A percentile compares a stretch with the other conserved stretches of the same genome.
These are phyloP conservation scores for Colletotrichum kahawae DNA, from an alignment of 2,329 filamentous ascomycete species.

Conservation along the genomic window DNA sequence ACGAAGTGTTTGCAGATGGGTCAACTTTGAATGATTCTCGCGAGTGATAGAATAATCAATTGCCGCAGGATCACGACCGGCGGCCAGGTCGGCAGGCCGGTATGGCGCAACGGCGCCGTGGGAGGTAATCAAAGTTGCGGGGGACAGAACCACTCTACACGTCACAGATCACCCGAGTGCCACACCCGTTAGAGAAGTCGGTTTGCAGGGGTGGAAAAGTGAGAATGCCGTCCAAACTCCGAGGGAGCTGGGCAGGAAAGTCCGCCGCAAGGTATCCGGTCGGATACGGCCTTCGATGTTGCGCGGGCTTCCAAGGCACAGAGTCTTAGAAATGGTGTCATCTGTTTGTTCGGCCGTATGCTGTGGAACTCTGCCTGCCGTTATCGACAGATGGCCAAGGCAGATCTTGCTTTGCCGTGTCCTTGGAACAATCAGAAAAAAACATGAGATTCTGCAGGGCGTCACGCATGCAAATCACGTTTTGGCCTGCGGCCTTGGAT, in stretches of 20 bases:
- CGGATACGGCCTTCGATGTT: not conserved
- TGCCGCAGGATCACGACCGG: not conserved
- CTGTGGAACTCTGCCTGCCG: not conserved
- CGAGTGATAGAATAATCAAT: not conserved
- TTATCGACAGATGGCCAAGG: not conserved
- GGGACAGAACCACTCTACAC: constrained; percentile 4
- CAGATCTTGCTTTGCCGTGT: not conserved
- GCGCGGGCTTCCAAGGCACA: not conserved
- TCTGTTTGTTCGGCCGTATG: not conserved
- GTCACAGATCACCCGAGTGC: constrained; percentile 3
- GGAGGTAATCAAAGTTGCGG: constrained; percentile 5
- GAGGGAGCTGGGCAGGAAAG: not conserved
- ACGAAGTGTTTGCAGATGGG: not conserved
- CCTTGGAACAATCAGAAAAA: not conserved
- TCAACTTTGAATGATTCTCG: not conserved
- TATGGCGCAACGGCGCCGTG: not conserved
- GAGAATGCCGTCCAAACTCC: not conserved
- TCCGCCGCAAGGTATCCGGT: not conserved
- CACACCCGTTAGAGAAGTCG: not conserved
- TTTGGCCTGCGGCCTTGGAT: not conserved
- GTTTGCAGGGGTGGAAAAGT: not conserved
- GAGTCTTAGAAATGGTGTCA: not conserved
- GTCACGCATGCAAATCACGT: not conserved
- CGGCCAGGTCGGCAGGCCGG: not conserved
- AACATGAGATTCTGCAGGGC: not conserved